phyloP scores from a whole-genome alignment of 139 green algal species.

The Medakamo hakoo region DNA sequence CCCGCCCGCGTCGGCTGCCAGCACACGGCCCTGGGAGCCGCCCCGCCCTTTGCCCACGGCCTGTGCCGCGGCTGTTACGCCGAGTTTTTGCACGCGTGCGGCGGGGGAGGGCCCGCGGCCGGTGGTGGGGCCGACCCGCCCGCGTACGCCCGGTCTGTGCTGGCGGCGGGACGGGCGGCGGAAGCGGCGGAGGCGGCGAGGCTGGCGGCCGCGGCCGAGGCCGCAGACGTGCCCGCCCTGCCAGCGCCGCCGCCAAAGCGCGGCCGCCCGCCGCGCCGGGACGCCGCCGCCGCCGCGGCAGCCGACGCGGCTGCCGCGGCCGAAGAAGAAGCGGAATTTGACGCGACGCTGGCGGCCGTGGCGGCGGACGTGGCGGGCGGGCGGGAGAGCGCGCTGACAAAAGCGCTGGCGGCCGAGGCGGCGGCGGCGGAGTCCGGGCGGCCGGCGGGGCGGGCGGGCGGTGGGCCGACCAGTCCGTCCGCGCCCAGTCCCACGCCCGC shows the following conservation, averaged over 20 bases:
- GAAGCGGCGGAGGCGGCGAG: slow-evolving; percentile 21
- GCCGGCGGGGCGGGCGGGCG: too few species aligned
- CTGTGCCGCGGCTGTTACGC: slow-evolving; percentile 46
- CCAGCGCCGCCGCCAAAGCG: too few species aligned
- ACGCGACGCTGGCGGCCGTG: neutral
- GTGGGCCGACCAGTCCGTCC: too few species aligned
- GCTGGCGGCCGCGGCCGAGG: neutral
- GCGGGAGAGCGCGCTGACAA: neutral
- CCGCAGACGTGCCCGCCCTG: neutral
- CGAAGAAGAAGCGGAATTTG: too few species aligned
- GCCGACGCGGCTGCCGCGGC: neutral
- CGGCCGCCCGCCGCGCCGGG: neutral
- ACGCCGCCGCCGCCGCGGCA: neutral
- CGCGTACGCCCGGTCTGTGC: slow-evolving; percentile 17
- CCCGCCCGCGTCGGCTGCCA: neutral
- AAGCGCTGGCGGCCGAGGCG: neutral
- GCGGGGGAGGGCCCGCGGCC: too few species aligned
- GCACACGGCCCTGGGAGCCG: slow-evolving; percentile 4
- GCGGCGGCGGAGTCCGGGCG: too few species aligned
- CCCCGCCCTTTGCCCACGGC: slow-evolving; percentile 34
- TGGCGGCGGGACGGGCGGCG: neutral
- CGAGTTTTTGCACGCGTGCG: slow-evolving; percentile 31
- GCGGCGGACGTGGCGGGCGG: neutral
- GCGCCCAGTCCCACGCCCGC: too few species aligned
- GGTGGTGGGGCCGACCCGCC: slow-evolving; percentile 36